A percentile compares a stretch with the other conserved stretches of the same genome.
Conservation (phyloP, 2,329 filamentous ascomycete species). For the Clonostachys byssicola region DNA sequence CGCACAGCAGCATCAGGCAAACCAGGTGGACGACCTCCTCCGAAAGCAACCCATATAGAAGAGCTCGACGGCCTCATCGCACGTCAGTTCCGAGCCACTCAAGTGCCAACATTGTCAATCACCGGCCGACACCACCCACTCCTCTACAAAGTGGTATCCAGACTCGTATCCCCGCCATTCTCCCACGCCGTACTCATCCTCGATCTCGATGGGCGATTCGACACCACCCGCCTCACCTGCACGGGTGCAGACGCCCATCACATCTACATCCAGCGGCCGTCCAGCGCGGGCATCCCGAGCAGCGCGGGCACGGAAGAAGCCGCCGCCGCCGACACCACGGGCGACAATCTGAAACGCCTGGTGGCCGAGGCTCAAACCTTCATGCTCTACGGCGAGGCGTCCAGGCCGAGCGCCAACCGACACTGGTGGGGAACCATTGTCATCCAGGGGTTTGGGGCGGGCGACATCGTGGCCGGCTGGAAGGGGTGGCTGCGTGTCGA, state of each 20-base stretch:
- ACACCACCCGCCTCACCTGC: slow-evolving; percentile 39
- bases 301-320: background rate
- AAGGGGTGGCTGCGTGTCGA: slow-evolving; percentile 51
- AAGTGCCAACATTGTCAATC: slow-evolving; percentile 40
- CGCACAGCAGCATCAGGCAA: background rate
- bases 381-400: slow-evolving; percentile 42
- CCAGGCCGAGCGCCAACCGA: slow-evolving; percentile 35
- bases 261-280: slow-evolving; percentile 42
- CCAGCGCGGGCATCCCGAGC: slow-evolving; percentile 8
- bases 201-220: slow-evolving; percentile 52
- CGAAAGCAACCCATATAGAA: slow-evolving; percentile 29
- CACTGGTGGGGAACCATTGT: slow-evolving; percentile 58
- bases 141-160: slow-evolving; percentile 50
- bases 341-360: slow-evolving; percentile 22
- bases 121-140: slow-evolving; percentile 49
- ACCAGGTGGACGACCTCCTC: no score
- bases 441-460: slow-evolving; percentile 32
- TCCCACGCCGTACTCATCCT: slow-evolving; percentile 46
- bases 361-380: slow-evolving; percentile 35
- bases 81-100: slow-evolving; percentile 42
- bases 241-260: slow-evolving; percentile 36
- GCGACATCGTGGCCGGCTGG: slow-evolving; percentile 24
- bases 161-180: slow-evolving; percentile 42
- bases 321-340: background rate
- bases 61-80: slow-evolving; percentile 40